Conservation (phyloP, 2,329 filamentous ascomycete genomes). For the Diplodia mutila region DNA sequence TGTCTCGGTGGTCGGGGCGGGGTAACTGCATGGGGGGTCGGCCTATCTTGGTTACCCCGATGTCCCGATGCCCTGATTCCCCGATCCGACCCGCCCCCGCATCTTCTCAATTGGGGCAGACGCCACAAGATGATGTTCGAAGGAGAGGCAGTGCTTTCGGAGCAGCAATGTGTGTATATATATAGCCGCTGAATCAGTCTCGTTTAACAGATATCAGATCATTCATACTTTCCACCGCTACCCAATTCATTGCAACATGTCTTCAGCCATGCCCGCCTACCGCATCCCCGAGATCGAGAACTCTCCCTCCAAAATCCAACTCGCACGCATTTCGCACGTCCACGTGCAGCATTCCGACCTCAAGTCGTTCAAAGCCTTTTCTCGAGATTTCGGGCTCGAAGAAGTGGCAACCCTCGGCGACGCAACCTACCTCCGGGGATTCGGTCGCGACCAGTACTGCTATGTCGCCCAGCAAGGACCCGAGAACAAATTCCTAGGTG, state of each 20-base stretch:
- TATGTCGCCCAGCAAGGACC: slow-evolving; percentile 46
- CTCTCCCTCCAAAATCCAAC: slow-evolving; percentile 17
- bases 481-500: neutral
- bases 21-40: too few species aligned
- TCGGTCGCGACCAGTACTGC: slow-evolving; percentile 60
- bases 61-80: too few species aligned
- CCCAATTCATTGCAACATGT: neutral
- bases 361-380: slow-evolving; percentile 24
- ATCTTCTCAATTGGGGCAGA: too few species aligned
- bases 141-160: too few species aligned
- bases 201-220: neutral
- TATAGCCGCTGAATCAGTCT: too few species aligned
- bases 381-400: slow-evolving; percentile 28
- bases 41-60: too few species aligned
- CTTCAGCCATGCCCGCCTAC: neutral
- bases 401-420: slow-evolving; percentile 23
- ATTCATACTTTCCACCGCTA: neutral
- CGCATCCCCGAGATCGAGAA: slow-evolving; percentile 3
- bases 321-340: slow-evolving; percentile 12
- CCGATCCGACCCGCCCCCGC: too few species aligned
- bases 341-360: slow-evolving; percentile 13
- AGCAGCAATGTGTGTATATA: too few species aligned
- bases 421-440: too few species aligned
- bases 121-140: too few species aligned
- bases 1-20: too few species aligned